phyloP scores from a whole-genome alignment of 2,329 filamentous ascomycete species.

The Cladosporium sp. region DNA sequence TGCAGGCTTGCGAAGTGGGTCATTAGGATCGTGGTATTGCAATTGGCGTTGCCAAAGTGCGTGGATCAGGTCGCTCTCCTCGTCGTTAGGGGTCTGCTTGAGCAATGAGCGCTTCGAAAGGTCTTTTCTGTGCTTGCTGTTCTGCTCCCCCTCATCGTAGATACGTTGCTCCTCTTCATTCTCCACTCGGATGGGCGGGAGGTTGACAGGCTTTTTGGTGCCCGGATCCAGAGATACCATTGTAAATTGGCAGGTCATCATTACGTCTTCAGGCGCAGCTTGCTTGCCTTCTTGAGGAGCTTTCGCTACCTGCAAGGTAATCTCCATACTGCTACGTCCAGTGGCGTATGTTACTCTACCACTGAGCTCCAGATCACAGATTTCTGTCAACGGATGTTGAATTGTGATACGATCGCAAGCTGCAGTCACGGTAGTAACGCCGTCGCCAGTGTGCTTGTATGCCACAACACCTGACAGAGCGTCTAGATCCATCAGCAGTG shows the following conservation, averaged over 20 bases:
- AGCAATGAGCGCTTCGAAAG: slow-evolving; percentile 57
- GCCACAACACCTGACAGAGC: slow-evolving; percentile 72
- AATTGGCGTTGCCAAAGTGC: slow-evolving; percentile 67
- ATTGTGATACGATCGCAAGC: slow-evolving; percentile 63
- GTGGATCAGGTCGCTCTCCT: slow-evolving; percentile 69
- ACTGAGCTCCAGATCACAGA: slow-evolving; percentile 72
- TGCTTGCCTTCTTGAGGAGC: slow-evolving; percentile 56
- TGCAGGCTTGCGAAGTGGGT: slow-evolving; percentile 49
- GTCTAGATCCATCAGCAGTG: slow-evolving; percentile 76
- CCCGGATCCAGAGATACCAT: slow-evolving; percentile 70
- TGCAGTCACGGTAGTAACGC: slow-evolving; percentile 60
- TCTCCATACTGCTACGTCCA: slow-evolving; percentile 68
- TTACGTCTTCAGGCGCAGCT: slow-evolving; percentile 55
- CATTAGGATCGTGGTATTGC: slow-evolving; percentile 59
- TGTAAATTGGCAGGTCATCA: slow-evolving; percentile 70
- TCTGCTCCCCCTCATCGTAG: slow-evolving; percentile 60
- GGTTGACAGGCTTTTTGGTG: slow-evolving; percentile 62
- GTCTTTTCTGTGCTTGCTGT: slow-evolving; percentile 64
- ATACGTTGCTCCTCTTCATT: slow-evolving; percentile 62
- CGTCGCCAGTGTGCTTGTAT: slow-evolving; percentile 66
- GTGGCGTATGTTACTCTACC: slow-evolving; percentile 67
- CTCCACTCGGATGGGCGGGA: slow-evolving; percentile 58
- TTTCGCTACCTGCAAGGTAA: slow-evolving; percentile 69
- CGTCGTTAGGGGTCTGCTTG: slow-evolving; percentile 64
- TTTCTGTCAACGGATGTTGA: slow-evolving; percentile 67